Base-by-base conservation (phyloP, 2,329 filamentous ascomycete species). In the Myriosclerotinia duriaeana region DNA sequence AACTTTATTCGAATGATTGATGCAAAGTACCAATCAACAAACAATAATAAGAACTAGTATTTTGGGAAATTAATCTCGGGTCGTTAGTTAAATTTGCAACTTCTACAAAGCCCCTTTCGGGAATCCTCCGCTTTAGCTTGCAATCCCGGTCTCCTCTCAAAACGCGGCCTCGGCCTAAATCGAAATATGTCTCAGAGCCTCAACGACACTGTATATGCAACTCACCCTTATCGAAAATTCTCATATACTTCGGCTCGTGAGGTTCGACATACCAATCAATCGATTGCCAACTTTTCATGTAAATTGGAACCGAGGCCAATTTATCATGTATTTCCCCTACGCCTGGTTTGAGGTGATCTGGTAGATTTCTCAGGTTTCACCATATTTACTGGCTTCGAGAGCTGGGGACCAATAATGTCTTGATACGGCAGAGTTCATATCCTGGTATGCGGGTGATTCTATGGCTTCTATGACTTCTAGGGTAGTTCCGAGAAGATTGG, bases 401-500 rank as follows among this genome's bases (percentile, higher is more conserved):
- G 14, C 11, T 60, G n/a, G n/a, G 15, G 15, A 20, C 14, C 44
- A 60, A 50, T 48, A 44, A 60, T 38, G 0, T 12, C 3, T 11
- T 9, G 5, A 26, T 38, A 20, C 20, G 44, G n/a, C n/a, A 38
- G 17, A 60, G 26, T 17, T 50, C 12, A 50, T 40, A 50, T 26
- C 44, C 22, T 65, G 22, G 36, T 22, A 48, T 34, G 15, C 17
- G 30, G 5, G n/a, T 56, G 42, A 7, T 30, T 48, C 42, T 30
- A 34, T 30, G 44, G 20, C 14, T 50, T 61, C 46, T n/a, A 36
- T 58, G 62, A 34, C 53, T 46, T 62, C 44, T 26, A 65, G 62
- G 30, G 40, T 53, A 26, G 20, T 38, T 40, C 30, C 17, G 52
- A 52, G 58, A 60, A 60, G 62, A 65, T 65, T 65, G 53, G 62